A percentile compares a stretch with the other conserved stretches of the same genome.
phyloP scores from a whole-genome alignment of 768 basidiomycete genomes.

The Suillus ampliporus region DNA sequence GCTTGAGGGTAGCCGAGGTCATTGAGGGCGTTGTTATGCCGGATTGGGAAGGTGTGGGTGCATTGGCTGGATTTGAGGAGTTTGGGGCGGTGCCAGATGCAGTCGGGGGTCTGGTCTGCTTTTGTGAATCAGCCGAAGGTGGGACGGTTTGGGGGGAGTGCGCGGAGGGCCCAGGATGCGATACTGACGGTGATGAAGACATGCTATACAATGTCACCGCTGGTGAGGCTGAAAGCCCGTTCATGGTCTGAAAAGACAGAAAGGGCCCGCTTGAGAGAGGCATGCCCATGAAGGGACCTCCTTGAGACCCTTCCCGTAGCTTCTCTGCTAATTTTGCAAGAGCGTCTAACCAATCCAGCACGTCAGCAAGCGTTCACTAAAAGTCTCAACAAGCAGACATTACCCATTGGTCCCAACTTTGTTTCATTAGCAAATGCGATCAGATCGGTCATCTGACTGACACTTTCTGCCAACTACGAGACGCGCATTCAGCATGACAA shows the following conservation, averaged over 20 bases:
- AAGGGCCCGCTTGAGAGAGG: conserved; percentile 1
- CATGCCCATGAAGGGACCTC: conserved; percentile 25
- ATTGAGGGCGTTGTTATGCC: conserved; percentile 55
- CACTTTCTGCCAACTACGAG: conserved; percentile 76
- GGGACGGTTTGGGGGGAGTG: conserved; percentile 56
- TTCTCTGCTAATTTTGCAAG: conserved; percentile 45
- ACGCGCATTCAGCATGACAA: conserved; percentile 14
- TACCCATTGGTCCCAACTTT: conserved; percentile 69
- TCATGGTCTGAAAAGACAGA: conserved; percentile 19
- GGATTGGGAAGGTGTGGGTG: conserved; percentile 45
- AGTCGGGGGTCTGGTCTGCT: conserved; percentile 66
- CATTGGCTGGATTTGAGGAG: conserved; percentile 35
- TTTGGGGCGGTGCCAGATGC: conserved; percentile 42
- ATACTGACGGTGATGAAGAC: conserved; percentile 50
- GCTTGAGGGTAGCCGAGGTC: conserved; percentile 56
- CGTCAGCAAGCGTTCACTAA: conserved; percentile 26
- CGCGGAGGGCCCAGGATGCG: conserved; percentile 47
- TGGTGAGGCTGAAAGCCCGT: conserved; percentile 30
- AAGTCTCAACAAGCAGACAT: conserved; percentile 38
- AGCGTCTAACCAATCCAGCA: conserved; percentile 45
- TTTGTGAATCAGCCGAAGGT: conserved; percentile 58
- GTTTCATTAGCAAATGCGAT: conserved; percentile 65
- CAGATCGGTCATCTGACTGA: conserved; percentile 79
- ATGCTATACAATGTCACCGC: conserved; percentile 52
- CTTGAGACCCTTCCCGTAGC: conserved; percentile 37